Percentiles rank a stretch among this genome's conserved stretches.
Evolutionary conservation across 306 rosid genomes (phyloP).

Genomic region (Acacia confusa): DNA sequence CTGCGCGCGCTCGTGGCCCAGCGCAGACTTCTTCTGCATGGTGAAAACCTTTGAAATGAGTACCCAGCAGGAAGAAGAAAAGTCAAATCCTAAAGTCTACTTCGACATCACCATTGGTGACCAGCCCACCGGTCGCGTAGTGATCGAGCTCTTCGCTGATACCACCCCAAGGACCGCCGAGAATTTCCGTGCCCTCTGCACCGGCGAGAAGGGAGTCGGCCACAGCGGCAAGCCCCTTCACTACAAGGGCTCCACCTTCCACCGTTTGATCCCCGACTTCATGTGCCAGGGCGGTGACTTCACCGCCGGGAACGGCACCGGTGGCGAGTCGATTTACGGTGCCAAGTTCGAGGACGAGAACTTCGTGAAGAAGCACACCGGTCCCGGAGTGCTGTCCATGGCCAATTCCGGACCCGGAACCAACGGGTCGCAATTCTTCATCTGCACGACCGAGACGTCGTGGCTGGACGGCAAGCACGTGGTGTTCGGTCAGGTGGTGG

Average conservation of each 20-base stretch:
- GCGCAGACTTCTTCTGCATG: no score
- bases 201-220: conserved; percentile 75
- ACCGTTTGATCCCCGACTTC: conserved; percentile 73
- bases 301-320: conserved; percentile 93
- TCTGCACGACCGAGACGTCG: conserved; percentile 79
- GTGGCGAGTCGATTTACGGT: conserved; percentile 94
- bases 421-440: conserved; percentile 95
- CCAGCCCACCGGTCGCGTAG: conserved; percentile 62
- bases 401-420: conserved; percentile 90
- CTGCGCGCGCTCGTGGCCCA: neutral
- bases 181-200: conserved; percentile 96
- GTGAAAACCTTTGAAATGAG: neutral
- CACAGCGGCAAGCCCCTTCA: conserved; percentile 60
- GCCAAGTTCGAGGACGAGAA: conserved; percentile 91
- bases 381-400: conserved; percentile 81
- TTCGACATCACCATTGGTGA: conserved; percentile 77
- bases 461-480: conserved; percentile 98
- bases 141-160: conserved; percentile 88
- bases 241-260: conserved; percentile 67
- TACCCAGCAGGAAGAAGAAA: neutral
- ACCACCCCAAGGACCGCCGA: conserved; percentile 77
- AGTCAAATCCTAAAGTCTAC: conserved; percentile 75
- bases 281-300: conserved; percentile 98
- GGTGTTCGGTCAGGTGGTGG: conserved; percentile 77
- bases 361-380: conserved; percentile 87